phyloP scores from a whole-genome alignment of 2,329 filamentous ascomycete species.

The Cadophora gregata region DNA sequence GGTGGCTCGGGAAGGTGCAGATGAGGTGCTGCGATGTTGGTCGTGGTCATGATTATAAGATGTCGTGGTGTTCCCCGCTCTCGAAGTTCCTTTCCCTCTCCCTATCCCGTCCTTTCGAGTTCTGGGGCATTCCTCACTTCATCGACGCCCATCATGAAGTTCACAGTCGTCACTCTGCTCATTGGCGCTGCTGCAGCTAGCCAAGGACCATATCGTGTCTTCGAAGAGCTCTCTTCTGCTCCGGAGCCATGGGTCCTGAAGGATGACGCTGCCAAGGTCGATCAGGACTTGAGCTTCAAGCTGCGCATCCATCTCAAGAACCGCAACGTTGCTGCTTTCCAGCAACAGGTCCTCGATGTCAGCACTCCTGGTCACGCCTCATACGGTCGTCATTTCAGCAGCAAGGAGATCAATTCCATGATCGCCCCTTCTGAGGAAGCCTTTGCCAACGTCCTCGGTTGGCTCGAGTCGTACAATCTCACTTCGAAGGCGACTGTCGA shows the following conservation, averaged over 20 bases:
- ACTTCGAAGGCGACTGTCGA: slow-evolving; percentile 52
- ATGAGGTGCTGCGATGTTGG: background rate
- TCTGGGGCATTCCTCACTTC: background rate
- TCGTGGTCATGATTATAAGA: background rate
- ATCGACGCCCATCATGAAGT: slow-evolving; percentile 6
- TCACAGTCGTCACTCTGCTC: slow-evolving; percentile 2
- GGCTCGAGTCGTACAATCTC: slow-evolving; percentile 52
- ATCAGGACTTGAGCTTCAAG: slow-evolving; percentile 24
- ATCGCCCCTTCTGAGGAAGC: slow-evolving; percentile 49
- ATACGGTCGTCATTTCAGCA: slow-evolving; percentile 56
- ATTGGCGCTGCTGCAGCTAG: background rate
- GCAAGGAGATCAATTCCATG: slow-evolving; percentile 50
- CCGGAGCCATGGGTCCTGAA: slow-evolving; percentile 26
- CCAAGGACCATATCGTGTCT: slow-evolving; percentile 23
- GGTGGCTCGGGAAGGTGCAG: slow-evolving; percentile 6
- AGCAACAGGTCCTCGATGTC: slow-evolving; percentile 43
- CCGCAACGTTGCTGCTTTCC: slow-evolving; percentile 39
- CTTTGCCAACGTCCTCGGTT: slow-evolving; percentile 47
- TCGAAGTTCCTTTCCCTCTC: background rate
- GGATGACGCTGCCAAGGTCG: slow-evolving; percentile 11
- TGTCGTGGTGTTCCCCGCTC: background rate
- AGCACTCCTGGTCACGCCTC: slow-evolving; percentile 53
- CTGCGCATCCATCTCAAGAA: slow-evolving; percentile 41
- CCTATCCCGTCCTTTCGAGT: background rate
- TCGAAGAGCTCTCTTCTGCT: slow-evolving; percentile 22